Evolutionary conservation across 225 moss, liverwort and hornwort genomes (phyloP).

Genomic region (Bryum argenteum): DNA sequence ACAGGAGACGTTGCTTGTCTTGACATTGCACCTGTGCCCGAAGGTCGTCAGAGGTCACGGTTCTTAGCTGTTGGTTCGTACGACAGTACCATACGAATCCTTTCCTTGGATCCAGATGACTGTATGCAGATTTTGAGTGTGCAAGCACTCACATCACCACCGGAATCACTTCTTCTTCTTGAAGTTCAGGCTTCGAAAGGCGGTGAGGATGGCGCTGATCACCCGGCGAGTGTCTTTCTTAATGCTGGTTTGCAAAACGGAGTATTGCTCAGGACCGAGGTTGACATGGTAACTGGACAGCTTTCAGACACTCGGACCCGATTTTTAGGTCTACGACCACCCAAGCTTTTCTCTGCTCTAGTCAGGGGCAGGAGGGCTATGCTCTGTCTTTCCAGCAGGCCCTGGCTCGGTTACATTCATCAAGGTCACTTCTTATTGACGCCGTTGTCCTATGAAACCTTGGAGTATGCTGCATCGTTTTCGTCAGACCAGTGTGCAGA

Average conservation of each 20-base stretch:
- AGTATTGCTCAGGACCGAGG: conserved; percentile 90
- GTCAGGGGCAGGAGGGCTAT: conserved; percentile 96
- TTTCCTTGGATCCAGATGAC: conserved; percentile 95
- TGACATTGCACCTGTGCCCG: conserved; percentile 99
- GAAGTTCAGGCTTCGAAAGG: conserved; percentile 95
- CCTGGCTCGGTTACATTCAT: conserved; percentile 98
- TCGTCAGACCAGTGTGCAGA: conserved; percentile 99
- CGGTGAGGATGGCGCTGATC: conserved; percentile 98
- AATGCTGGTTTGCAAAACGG: conserved; percentile 98
- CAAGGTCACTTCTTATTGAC: conserved; percentile 97
- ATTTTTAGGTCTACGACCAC: conserved; percentile 87
- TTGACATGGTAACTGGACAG: conserved; percentile 97
- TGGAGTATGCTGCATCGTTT: conserved; percentile 96
- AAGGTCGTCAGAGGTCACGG: conserved; percentile 89
- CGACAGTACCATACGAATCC: conserved; percentile 89
- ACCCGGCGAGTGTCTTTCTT: conserved; percentile 97
- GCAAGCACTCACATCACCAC: conserved; percentile 89
- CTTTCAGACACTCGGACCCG: conserved; percentile 96
- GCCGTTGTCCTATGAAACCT: conserved; percentile 87
- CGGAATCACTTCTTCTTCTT: conserved; percentile 93
- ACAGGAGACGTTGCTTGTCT: conserved; percentile 96
- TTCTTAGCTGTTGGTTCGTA: conserved; percentile 97
- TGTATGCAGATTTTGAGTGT: conserved; percentile 99
- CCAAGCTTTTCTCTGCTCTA: conserved; percentile 93
- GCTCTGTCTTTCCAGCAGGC: conserved; percentile 97